Base-by-base conservation (phyloP, 306 rosid genomes). In the Pyrus communis region DNA sequence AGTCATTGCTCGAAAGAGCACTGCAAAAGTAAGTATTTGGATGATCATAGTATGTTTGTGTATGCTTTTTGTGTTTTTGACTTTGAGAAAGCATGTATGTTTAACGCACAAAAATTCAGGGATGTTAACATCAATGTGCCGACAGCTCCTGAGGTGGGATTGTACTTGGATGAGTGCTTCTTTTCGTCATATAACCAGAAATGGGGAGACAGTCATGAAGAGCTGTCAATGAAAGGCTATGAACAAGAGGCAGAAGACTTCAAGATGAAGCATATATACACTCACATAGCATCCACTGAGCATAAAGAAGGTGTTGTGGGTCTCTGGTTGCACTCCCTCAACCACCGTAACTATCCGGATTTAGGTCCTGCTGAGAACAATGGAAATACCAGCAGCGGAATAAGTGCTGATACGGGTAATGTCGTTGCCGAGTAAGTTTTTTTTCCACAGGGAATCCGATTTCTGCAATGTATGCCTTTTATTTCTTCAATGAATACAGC, bases 111-210 rank as follows among this genome's bases (percentile, higher is more conserved):
- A 33, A 80, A 74, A 65, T 80, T 57, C 74, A 91, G 97, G 90
- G 97, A 92, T 68, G 85, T 90, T 22, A 86, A 85, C 82, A 80
- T 94, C 43, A 94, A 84, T 73, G 95, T 94, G 81, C 98, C 98
- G 54, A 94, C 96, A 25, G 98, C 97, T 30, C 97, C 98, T n/a
- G 98, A 94, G 83, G 92, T 90, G 80, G 98, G 98, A 31, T 87
- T 94, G 69, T 94, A 83, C 86, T 85, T 92, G 82, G 97, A 94
- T 10, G 98, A 94, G 87, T 94, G 98, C 80, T 76, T 90, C 80
- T 94, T 88, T 79, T 0, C 93, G 58, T 94, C 98, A 11, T 94
- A 94, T 74, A 94, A 94, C 85, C 82, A 92, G 73, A 94, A 94
- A 82, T 94, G 98, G 98, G 91, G 89, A 78, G 97, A 88, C 68